Percentiles rank a stretch among this genome's conserved stretches.
These are phyloP conservation scores for Globisporangium mamillatum DNA, from an alignment of 352 stramenopile species.

Conservation along the genomic window DNA sequence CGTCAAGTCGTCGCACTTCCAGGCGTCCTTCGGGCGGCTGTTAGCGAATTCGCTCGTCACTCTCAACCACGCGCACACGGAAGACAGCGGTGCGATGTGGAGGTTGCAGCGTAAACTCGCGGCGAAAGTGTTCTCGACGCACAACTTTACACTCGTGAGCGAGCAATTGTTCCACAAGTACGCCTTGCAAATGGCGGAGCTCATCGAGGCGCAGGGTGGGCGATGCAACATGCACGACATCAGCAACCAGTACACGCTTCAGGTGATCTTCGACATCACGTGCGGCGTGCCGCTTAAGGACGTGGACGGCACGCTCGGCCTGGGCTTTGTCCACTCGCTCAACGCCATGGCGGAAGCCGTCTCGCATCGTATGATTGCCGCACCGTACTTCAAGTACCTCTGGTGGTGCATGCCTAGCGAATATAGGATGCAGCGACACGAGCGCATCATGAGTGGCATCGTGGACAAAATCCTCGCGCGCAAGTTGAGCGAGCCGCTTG, in stretches of 20 bases:
- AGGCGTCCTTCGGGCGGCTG: slow-evolving; percentile 55
- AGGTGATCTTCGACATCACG: slow-evolving; percentile 54
- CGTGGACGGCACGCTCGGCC: slow-evolving; percentile 21
- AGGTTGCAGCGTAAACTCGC: background rate
- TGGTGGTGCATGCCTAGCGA: slow-evolving; percentile 63
- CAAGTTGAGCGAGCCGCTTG: slow-evolving; percentile 30
- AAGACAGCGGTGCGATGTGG: background rate
- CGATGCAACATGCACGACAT: slow-evolving; percentile 48
- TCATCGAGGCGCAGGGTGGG: background rate
- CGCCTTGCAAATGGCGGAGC: background rate
- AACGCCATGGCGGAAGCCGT: slow-evolving; percentile 47
- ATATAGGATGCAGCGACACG: slow-evolving; percentile 30
- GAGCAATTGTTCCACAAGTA: background rate
- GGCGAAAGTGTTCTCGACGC: background rate
- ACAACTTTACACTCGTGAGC: background rate
- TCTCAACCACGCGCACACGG: slow-evolving; percentile 41
- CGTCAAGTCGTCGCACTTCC: slow-evolving; percentile 55
- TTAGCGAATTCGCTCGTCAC: slow-evolving; percentile 67
- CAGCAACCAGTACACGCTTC: slow-evolving; percentile 44
- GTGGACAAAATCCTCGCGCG: slow-evolving; percentile 37
- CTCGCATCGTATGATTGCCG: slow-evolving; percentile 41
- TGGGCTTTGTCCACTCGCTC: slow-evolving; percentile 41
- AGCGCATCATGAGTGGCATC: slow-evolving; percentile 24
- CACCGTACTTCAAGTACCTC: slow-evolving; percentile 62
- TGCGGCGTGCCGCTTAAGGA: slow-evolving; percentile 42